phyloP scores from a whole-genome alignment of 1,284 basidiomycete genomes.

The Tilletiopsis washingtonensis region DNA sequence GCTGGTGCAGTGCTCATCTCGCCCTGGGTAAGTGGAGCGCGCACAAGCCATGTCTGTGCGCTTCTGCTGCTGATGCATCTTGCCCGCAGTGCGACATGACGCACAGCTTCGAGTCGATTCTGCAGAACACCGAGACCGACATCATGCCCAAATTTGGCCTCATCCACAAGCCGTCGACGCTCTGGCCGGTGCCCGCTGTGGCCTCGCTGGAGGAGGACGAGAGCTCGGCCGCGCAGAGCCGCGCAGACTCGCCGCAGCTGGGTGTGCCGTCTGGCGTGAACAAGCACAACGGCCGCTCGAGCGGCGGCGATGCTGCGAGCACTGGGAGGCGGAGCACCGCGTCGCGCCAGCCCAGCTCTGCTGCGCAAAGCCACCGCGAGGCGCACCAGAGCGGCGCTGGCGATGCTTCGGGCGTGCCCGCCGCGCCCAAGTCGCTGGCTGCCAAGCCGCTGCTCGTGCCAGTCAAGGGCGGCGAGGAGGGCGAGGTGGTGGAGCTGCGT shows the following conservation, averaged over 20 bases:
- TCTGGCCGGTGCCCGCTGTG: slow-evolving; percentile 34
- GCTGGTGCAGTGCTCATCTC: slow-evolving; percentile 74
- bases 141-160: slow-evolving; percentile 55
- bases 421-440: slow-evolving; percentile 15
- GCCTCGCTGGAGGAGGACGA: slow-evolving; percentile 2
- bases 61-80: slow-evolving; percentile 58
- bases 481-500: slow-evolving; percentile 19
- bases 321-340: no score
- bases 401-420: not conserved
- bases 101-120: slow-evolving; percentile 84
- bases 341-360: no score
- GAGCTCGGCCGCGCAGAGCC: not conserved
- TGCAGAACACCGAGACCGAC: slow-evolving; percentile 68
- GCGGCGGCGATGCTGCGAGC: not conserved
- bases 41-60: no score
- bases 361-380: no score
- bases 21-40: no score
- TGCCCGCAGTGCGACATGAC: slow-evolving; percentile 90
- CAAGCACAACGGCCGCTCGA: no score
- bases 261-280: not conserved
- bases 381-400: no score
- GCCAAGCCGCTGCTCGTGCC: slow-evolving; percentile 23
- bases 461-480: slow-evolving; percentile 8
- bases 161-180: slow-evolving; percentile 43
- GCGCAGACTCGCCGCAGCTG: not conserved